Percentiles rank a stretch among this genome's conserved stretches.
Evolutionary conservation across 768 basidiomycete genomes (phyloP).

Genomic region (Podaxis rugospora): DNA sequence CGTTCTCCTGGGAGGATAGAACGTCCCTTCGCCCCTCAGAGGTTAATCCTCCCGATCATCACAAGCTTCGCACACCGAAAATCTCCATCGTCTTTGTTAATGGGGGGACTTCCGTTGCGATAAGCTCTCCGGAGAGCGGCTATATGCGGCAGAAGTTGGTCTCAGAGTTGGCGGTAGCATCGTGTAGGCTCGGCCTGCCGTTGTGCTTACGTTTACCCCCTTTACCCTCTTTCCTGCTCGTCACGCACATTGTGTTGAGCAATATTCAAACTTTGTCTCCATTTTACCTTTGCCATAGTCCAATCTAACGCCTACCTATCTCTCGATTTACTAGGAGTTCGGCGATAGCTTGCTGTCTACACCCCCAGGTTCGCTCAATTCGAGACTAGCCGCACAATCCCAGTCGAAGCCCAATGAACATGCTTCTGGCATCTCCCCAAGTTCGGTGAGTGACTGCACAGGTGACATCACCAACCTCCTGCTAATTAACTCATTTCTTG

Average conservation of each 20-base stretch:
- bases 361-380: constrained; percentile 11
- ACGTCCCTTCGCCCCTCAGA: constrained; percentile 12
- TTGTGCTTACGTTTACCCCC: neutral
- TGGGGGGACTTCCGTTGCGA: neutral
- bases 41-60: constrained; percentile 18
- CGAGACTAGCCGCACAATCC: neutral
- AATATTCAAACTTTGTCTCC: neutral
- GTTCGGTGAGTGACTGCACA: constrained; percentile 20
- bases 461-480: constrained; percentile 18
- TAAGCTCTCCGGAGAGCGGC: constrained; percentile 7
- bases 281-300: neutral
- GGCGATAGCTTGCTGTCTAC: neutral
- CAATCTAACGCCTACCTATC: neutral
- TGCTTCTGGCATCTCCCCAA: constrained; percentile 13
- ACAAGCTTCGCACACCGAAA: constrained; percentile 19
- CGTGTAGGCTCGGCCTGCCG: neutral
- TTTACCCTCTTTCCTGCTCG: neutral
- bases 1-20: neutral
- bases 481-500: neutral
- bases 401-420: constrained; percentile 13
- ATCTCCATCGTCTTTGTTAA: constrained; percentile 10
- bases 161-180: neutral
- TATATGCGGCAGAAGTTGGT: neutral
- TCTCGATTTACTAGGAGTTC: constrained; percentile 11
- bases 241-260: neutral